Evolutionary conservation across 2,329 filamentous ascomycete genomes (phyloP), one percentile per base, ranked within the genome.

Genomic region (Pseudogymnoascus pannorum): DNA sequence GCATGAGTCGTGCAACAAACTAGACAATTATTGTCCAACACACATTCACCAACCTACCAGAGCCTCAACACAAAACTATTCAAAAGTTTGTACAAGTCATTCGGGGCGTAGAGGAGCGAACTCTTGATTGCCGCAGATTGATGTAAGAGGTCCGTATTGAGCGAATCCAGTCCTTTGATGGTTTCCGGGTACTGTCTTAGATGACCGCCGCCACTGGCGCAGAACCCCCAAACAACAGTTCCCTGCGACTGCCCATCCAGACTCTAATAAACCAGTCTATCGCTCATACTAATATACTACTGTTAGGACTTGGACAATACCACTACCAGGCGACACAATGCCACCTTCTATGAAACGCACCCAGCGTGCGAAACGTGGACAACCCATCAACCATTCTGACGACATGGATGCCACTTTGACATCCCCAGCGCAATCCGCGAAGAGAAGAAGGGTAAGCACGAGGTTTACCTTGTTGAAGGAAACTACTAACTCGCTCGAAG

Each of bases 361-460:
- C 14, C 68, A 72, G 60, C 72, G 75, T 65, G 68, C 69, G 63
- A 69, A 71, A 63, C 72, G 73, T 65, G 73, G 74, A 57, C 64
- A 66, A 16, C 69, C 67, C 35, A 68, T 67, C 60, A 36, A 54
- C 31, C 38, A 38, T 24, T 33, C 33, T 31, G 67, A 68, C 24
- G 59, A 66, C 59, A 58, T 66, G 60, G 70, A 71, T 33, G 54
- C 68, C 18, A 65, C 68, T 8, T 68, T 71, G 59, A 83, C 83
- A 24, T 87, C 84, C 3, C 84, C 84, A 12, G 81, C 79, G 62
- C 80, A 83, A 60, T 84, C 84, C n/a, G 75, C 79, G 9, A 87
- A 87, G 76, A 83, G 84, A 69, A 81, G 84, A 74, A 87, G 80
- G 76, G 84, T 58, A 82, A 79, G 82, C 83, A 72, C 57, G 72